These are phyloP conservation scores for Talaromyces rugulosus DNA, from an alignment of 2,329 filamentous ascomycete genomes.

Conservation along the genomic window DNA sequence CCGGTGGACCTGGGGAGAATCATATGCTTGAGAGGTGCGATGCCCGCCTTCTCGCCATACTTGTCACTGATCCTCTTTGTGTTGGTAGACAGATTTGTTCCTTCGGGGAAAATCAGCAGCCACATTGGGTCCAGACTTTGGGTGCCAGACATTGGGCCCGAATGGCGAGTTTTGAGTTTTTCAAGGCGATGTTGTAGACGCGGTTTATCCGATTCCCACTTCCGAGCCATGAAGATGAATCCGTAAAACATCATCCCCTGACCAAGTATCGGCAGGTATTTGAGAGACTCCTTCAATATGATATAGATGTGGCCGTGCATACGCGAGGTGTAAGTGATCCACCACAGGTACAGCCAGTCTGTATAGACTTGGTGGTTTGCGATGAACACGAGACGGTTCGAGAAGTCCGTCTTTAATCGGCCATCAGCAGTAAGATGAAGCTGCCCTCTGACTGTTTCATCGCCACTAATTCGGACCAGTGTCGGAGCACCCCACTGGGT, in stretches of 20 bases:
- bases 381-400: conserved; percentile 58
- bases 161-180: conserved; percentile 49
- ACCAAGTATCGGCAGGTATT: conserved; percentile 59
- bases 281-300: conserved; percentile 62
- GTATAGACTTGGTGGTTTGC: conserved; percentile 65
- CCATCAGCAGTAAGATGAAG: conserved; percentile 55
- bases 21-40: conserved; percentile 56
- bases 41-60: conserved; percentile 55
- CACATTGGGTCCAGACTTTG: conserved; percentile 59
- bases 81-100: conserved; percentile 56
- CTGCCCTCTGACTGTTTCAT: conserved; percentile 57
- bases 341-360: conserved; percentile 68
- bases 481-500: conserved; percentile 63
- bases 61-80: conserved; percentile 53
- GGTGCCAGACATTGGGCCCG: conserved; percentile 45
- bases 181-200: conserved; percentile 54
- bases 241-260: conserved; percentile 63
- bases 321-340: conserved; percentile 60
- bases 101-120: conserved; percentile 63
- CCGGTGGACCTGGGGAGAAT: conserved; percentile 60
- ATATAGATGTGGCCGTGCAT: conserved; percentile 66
- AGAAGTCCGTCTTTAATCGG: conserved; percentile 55
- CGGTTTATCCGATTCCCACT: conserved; percentile 60
- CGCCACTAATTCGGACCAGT: conserved; percentile 58
- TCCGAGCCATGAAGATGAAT: conserved; percentile 62